Percentiles rank a stretch among this genome's conserved stretches.
Conservation (phyloP, 495 filamentous ascomycete genomes). For the Aspergillus campestris region DNA sequence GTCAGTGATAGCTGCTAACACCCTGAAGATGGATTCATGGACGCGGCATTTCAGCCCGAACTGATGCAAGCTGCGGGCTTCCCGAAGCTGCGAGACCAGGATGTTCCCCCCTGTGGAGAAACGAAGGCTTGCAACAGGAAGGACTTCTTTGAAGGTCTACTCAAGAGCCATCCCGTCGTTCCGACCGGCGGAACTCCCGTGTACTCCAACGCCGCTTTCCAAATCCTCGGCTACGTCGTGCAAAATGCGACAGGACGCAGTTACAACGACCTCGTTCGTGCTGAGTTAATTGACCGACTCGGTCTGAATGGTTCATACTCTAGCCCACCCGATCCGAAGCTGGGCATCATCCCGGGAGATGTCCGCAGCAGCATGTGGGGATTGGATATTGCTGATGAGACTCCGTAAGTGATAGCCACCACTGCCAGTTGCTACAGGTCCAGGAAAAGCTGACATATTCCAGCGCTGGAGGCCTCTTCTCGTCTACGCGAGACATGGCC, state of each 20-base stretch:
- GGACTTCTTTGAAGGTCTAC: constrained; percentile 48
- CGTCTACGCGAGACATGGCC: constrained; percentile 42
- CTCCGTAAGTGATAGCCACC: constrained; percentile 26
- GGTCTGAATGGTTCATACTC: constrained; percentile 31
- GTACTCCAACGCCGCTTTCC: constrained; percentile 54
- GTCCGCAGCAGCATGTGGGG: constrained; percentile 23
- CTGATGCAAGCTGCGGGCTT: constrained; percentile 20
- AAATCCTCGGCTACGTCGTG: constrained; percentile 48
- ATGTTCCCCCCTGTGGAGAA: constrained; percentile 16
- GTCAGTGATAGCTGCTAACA: no score
- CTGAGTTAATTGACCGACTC: constrained; percentile 27
- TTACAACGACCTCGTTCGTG: constrained; percentile 9
- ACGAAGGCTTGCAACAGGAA: constrained; percentile 12
- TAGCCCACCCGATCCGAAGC: constrained; percentile 16
- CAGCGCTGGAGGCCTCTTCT: constrained; percentile 51
- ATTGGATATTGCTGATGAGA: constrained; percentile 33
- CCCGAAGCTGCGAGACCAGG: constrained; percentile 16
- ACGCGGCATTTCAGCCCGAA: constrained; percentile 1
- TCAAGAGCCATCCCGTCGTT: constrained; percentile 39
- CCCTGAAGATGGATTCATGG: constrained; percentile 12
- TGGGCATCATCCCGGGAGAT: constrained; percentile 31
- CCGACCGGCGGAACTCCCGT: constrained; percentile 40
- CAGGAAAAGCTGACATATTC: neutral
- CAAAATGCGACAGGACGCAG: constrained; percentile 20
- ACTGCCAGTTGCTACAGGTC: no score